Percentiles rank a stretch among this genome's conserved stretches.
Evolutionary conservation across 805 yeast genomes (phyloP).

Genomic region (Metschnikowia colocasiae): DNA sequence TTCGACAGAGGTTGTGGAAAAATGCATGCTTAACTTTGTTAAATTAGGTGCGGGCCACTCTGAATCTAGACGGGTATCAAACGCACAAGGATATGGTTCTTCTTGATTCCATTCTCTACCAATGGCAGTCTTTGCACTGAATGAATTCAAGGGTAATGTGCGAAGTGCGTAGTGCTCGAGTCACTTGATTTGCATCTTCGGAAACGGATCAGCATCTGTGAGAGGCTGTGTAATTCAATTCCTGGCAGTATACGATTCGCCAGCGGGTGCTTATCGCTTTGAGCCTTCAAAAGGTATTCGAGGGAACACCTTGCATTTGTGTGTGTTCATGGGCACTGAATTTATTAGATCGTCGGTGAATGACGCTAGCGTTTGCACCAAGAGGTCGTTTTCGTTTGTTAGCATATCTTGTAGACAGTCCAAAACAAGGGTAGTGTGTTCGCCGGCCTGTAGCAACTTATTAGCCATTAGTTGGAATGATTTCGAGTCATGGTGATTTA

Average conservation of each 20-base stretch:
- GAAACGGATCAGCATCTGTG: neutral
- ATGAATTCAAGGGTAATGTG: neutral
- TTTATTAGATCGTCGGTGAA: slow-evolving; percentile 16
- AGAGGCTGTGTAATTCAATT: neutral
- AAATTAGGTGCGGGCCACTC: neutral
- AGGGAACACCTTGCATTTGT: neutral
- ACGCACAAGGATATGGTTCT: neutral
- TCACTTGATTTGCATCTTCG: neutral
- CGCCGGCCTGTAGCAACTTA: slow-evolving; percentile 1
- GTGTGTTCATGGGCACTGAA: slow-evolving; percentile 24
- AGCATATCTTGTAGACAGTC: slow-evolving; percentile 30
- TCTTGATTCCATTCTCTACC: neutral
- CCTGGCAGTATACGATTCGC: neutral
- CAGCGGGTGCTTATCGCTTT: neutral
- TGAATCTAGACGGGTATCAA: neutral
- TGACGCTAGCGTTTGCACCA: slow-evolving; percentile 17
- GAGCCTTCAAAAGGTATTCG: neutral
- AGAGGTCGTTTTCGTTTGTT: slow-evolving; percentile 19
- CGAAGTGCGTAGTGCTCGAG: neutral
- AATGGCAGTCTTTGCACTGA: neutral
- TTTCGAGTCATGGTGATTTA: neutral
- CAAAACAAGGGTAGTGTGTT: slow-evolving; percentile 15
- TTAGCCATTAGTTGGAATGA: neutral
- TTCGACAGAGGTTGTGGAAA: neutral
- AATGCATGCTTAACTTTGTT: neutral